These are phyloP conservation scores for Vickermania spadyakhi DNA, from an alignment of 208 protist species.

Conservation along the genomic window DNA sequence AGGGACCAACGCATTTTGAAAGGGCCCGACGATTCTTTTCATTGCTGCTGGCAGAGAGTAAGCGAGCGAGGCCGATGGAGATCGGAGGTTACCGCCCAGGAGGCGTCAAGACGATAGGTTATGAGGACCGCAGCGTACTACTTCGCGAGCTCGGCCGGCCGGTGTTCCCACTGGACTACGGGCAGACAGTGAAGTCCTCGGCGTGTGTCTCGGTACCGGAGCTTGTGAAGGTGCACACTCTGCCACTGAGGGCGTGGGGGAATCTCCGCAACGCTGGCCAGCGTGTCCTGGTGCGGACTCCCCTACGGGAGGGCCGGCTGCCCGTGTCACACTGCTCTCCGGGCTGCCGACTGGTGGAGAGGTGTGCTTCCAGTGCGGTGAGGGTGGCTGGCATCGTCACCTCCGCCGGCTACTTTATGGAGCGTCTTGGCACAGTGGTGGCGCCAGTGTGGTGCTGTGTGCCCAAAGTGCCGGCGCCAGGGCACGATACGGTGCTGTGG, in stretches of 20 bases:
- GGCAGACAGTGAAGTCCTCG: conserved; percentile 3
- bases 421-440: conserved; percentile 51
- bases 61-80: neutral
- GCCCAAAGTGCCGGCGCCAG: neutral
- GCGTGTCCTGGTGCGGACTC: conserved; percentile 30
- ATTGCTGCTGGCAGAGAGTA: conserved; percentile 1
- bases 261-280: conserved; percentile 25
- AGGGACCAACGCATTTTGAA: conserved; percentile 12
- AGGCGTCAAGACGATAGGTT: conserved; percentile 22
- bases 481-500: conserved; percentile 1
- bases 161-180: conserved; percentile 28
- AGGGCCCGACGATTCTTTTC: conserved; percentile 16
- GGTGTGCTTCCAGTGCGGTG: conserved; percentile 6
- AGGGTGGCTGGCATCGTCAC: conserved; percentile 33
- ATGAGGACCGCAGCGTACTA: conserved; percentile 33
- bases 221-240: too few species aligned
- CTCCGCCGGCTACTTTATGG: conserved; percentile 41
- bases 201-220: neutral
- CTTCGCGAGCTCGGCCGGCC: conserved; percentile 32
- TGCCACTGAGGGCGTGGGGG: conserved; percentile 12
- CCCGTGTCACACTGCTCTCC: conserved; percentile 11
- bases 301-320: conserved; percentile 7
- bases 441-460: conserved; percentile 46
- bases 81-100: neutral
- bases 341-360: conserved; percentile 16